phyloP scores from a whole-genome alignment of 768 basidiomycete species.

The Mycena amicta region DNA sequence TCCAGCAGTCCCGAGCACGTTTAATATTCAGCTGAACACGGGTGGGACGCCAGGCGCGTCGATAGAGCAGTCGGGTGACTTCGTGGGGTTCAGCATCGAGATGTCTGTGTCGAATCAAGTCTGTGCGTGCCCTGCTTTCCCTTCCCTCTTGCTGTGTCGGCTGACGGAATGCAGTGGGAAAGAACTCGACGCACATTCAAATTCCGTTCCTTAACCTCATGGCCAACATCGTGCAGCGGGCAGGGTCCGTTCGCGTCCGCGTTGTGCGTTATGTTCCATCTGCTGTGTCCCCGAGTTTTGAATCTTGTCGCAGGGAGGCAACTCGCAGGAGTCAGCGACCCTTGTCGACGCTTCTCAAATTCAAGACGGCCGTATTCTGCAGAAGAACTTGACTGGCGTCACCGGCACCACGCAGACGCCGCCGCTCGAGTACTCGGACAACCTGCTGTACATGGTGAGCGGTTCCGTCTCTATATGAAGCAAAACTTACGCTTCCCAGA shows the following conservation, averaged over 20 bases:
- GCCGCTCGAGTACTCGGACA: slow-evolving; percentile 51
- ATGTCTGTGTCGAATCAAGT: slow-evolving; percentile 45
- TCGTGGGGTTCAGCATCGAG: slow-evolving; percentile 48
- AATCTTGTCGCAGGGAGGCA: no score
- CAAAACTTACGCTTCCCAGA: slow-evolving; percentile 10
- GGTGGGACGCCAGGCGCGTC: slow-evolving; percentile 37
- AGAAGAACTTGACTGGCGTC: slow-evolving; percentile 36
- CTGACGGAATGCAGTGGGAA: neutral
- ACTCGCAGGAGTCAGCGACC: slow-evolving; percentile 54
- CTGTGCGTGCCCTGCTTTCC: slow-evolving; percentile 27
- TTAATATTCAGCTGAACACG: slow-evolving; percentile 44
- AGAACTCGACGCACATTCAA: slow-evolving; percentile 31
- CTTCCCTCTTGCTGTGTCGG: slow-evolving; percentile 5
- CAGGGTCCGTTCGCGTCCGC: slow-evolving; percentile 49
- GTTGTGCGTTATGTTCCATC: slow-evolving; percentile 34
- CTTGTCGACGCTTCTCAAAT: slow-evolving; percentile 35
- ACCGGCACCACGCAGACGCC: slow-evolving; percentile 48
- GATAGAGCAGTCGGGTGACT: slow-evolving; percentile 35
- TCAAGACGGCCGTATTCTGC: slow-evolving; percentile 39
- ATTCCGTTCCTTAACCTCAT: slow-evolving; percentile 61
- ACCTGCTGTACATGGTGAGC: slow-evolving; percentile 48
- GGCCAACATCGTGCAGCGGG: slow-evolving; percentile 51
- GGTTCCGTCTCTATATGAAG: neutral
- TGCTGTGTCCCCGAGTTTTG: no score
- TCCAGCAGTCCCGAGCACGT: slow-evolving; percentile 44